A percentile compares a stretch with the other conserved stretches of the same genome.
phyloP scores from a whole-genome alignment of 2,329 filamentous ascomycete species.

The Pseudogymnoascus sp. region DNA sequence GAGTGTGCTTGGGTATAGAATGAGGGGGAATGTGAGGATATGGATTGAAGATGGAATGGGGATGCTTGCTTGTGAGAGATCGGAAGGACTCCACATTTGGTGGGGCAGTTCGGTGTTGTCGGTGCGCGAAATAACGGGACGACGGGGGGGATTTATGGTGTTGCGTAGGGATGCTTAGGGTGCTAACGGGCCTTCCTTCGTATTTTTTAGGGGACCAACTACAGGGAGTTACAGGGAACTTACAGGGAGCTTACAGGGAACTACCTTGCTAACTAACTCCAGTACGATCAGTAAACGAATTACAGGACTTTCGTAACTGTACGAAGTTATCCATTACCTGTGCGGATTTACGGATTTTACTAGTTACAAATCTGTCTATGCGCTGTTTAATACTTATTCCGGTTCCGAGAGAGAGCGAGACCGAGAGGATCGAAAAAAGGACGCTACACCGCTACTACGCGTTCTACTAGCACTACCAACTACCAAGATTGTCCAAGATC shows the following conservation, averaged over 20 bases:
- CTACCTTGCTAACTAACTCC: not conserved
- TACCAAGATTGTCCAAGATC: not conserved
- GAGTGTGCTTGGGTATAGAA: not conserved
- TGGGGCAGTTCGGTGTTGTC: not conserved
- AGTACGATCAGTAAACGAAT: not conserved
- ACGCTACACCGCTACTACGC: conserved; percentile 1
- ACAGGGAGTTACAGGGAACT: not conserved
- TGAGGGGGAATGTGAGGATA: conserved; percentile 1
- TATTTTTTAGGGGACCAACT: not conserved
- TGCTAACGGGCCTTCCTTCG: not conserved
- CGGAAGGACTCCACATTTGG: not conserved
- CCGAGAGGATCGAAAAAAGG: not conserved
- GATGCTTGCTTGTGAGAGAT: conserved; percentile 6
- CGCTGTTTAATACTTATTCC: not conserved
- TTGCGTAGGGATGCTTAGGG: not conserved
- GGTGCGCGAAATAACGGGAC: conserved; percentile 1
- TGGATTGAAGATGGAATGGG: not conserved
- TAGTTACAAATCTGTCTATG: not conserved
- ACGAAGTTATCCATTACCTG: not conserved
- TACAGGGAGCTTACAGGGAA: not conserved
- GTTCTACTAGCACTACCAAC: not conserved
- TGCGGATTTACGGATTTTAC: too few relatives aligned
- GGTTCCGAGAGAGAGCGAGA: not conserved
- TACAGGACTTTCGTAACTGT: too few relatives aligned
- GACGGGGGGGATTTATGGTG: not conserved